Evolutionary conservation across 139 green algal genomes (phyloP), one percentile per base, ranked within the genome.

Genomic region (Cymbomonas tetramitiformis): DNA sequence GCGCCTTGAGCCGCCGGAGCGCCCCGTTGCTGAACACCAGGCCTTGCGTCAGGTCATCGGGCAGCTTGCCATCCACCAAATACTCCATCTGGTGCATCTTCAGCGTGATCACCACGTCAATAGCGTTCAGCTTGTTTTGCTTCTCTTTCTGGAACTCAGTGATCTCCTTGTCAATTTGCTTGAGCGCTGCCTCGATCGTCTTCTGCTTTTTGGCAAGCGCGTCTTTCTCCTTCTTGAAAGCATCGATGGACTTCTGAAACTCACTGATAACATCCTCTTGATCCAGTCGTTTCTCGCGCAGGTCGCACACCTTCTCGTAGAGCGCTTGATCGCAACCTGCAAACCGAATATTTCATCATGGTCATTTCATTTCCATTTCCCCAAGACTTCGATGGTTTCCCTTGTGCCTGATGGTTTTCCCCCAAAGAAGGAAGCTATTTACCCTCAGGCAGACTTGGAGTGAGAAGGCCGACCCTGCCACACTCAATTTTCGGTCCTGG

Each of bases 111-210:
- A 75, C 61, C 12, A 86, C 69, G 38, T 84, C 62, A 34, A 85
- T 74, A 58, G 79, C 54, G 61, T 87, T 90, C 24, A 93, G 69
- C n/a, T 69, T 72, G 1, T 25, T 63, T 62, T 94, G 84, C 67
- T 91, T 94, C 74, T 87, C 76, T 51, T 79, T 75, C 68, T 90
- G 74, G 68, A 90, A 91, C 34, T 81, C 78, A 3, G 75, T 56
- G 21, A 85, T 82, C 38, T 86, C 76, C 2, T 49, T 47, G 8
- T 75, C 55, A 25, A 69, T 76, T 2, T 69, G 65, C 24, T 80
- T 68, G 30, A 88, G 34, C 30, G 51, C 41, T 34, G 78, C 66
- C 28, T 87, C 78, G 30, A 87, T 61, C 32, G 76, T 46, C 60
- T 73, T 73, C 46, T 78, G 66, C 77, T 90, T 88, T 66, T 88